These are phyloP conservation scores for Diaporthe citri DNA, from an alignment of 2,329 filamentous ascomycete species.

Conservation along the genomic window DNA sequence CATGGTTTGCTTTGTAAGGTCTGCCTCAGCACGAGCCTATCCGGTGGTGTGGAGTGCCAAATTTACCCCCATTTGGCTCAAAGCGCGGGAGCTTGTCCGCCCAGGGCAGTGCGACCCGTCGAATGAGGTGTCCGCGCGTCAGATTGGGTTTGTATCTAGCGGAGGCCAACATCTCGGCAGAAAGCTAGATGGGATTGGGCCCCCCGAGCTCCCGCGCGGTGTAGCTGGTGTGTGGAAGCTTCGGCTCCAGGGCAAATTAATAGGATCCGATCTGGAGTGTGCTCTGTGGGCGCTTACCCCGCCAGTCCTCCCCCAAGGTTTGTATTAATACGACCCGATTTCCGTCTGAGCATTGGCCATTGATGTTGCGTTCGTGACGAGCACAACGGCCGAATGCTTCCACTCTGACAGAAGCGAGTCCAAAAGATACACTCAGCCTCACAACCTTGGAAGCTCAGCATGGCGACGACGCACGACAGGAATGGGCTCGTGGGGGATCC, in stretches of 20 bases:
- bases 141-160: conserved; percentile 25
- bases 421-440: background rate
- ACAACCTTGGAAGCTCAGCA: background rate
- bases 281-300: background rate
- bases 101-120: background rate
- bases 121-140: background rate
- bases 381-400: background rate
- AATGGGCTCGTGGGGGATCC: conserved; percentile 43
- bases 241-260: background rate
- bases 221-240: background rate
- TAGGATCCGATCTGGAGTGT: background rate
- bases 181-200: conserved; percentile 4
- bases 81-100: conserved; percentile 10
- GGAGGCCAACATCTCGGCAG: conserved; percentile 20
- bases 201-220: background rate
- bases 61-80: conserved; percentile 5
- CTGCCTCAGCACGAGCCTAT: background rate
- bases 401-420: background rate
- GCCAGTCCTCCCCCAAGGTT: background rate
- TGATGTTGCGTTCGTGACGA: background rate
- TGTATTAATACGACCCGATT: conserved; percentile 1
- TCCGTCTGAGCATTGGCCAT: background rate
- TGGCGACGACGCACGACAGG: background rate
- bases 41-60: background rate
- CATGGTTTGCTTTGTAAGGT: conserved; percentile 10